Evolutionary conservation across 805 yeast genomes (phyloP).

Genomic region (Nakazawaea wyomingensis): DNA sequence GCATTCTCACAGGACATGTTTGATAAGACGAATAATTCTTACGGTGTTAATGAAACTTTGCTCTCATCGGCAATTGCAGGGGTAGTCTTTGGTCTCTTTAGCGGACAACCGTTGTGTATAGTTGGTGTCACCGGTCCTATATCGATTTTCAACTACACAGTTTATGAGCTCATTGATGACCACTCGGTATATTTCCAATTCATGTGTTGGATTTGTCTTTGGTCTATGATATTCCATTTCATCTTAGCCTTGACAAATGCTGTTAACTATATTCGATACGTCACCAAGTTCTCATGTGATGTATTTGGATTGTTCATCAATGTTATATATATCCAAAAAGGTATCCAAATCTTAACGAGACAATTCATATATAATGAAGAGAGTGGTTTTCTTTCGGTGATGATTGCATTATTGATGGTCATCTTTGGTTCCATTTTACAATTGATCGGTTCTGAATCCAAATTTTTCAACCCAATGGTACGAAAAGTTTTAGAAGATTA

Average conservation of each 20-base stretch:
- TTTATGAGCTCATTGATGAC: conserved; percentile 63
- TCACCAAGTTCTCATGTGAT: conserved; percentile 83
- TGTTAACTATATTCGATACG: conserved; percentile 61
- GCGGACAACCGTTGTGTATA: conserved; percentile 90
- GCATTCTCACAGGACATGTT: conserved; percentile 98
- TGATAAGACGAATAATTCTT: conserved; percentile 79
- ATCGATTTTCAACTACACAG: conserved; percentile 86
- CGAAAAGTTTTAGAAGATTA: conserved; percentile 80
- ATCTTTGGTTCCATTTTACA: conserved; percentile 64
- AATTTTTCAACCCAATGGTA: conserved; percentile 51
- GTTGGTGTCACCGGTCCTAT: conserved; percentile 98
- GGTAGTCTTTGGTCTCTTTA: conserved; percentile 73
- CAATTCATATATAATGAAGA: conserved; percentile 50
- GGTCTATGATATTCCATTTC: conserved; percentile 84
- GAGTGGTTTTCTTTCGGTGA: conserved; percentile 69
- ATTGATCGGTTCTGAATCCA: conserved; percentile 55
- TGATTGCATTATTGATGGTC: conserved; percentile 70
- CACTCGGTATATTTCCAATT: conserved; percentile 69
- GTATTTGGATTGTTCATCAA: conserved; percentile 91
- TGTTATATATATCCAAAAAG: conserved; percentile 83
- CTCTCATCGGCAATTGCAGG: conserved; percentile 86
- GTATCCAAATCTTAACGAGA: conserved; percentile 69
- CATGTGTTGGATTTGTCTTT: conserved; percentile 92
- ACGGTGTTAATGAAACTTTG: conserved; percentile 88
- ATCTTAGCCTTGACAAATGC: conserved; percentile 64